phyloP scores from a whole-genome alignment of 2,329 filamentous ascomycete species.

The Massarina eburnea region DNA sequence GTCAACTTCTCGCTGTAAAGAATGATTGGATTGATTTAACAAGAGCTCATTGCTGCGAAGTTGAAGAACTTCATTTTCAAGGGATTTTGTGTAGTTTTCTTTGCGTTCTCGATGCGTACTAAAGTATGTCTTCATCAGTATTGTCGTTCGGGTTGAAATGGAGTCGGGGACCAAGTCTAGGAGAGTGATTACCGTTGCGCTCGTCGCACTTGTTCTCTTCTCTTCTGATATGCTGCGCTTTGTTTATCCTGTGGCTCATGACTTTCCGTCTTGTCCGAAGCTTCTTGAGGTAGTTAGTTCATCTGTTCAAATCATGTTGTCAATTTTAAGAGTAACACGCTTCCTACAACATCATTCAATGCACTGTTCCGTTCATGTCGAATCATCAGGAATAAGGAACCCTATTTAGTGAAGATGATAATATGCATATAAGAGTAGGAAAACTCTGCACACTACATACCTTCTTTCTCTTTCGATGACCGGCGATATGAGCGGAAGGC shows the following conservation, averaged over 20 bases:
- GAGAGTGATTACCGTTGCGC: slow-evolving; percentile 29
- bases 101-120: slow-evolving; percentile 31
- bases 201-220: slow-evolving; percentile 40
- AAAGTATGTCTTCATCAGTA: not conserved
- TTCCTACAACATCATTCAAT: no score
- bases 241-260: slow-evolving; percentile 7
- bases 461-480: slow-evolving; percentile 7
- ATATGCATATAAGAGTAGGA: no score
- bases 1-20: slow-evolving; percentile 21
- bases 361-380: not conserved
- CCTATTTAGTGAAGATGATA: no score
- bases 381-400: no score
- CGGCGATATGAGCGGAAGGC: slow-evolving; percentile 6
- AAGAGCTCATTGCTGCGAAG: slow-evolving; percentile 26
- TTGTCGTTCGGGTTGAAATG: not conserved
- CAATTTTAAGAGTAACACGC: no score
- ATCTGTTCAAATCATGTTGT: not conserved
- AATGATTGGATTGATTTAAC: slow-evolving; percentile 22
- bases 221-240: slow-evolving; percentile 19
- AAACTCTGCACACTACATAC: not conserved
- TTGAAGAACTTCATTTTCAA: slow-evolving; percentile 26
- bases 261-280: not conserved
- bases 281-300: not conserved
- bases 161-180: not conserved
- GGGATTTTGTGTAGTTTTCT: slow-evolving; percentile 24